Conservation (phyloP, 2,329 filamentous ascomycete genomes). For the Kalmusia sp. region DNA sequence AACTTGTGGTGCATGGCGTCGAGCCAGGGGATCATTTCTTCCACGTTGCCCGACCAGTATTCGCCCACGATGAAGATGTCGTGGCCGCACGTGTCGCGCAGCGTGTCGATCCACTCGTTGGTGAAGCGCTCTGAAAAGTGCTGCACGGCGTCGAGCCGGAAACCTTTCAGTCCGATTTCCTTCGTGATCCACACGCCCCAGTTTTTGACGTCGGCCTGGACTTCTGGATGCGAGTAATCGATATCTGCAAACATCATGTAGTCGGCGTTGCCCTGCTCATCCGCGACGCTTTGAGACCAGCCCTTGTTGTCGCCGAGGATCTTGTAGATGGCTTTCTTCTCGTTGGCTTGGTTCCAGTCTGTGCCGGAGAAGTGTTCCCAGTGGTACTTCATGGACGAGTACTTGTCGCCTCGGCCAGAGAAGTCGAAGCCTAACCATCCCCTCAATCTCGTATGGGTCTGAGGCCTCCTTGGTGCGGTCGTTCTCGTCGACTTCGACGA, state of each 20-base stretch:
- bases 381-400: conserved; percentile 69
- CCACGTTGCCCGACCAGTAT: conserved; percentile 69
- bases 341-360: conserved; percentile 67
- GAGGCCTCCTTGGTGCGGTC: conserved; percentile 64
- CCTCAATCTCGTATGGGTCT: conserved; percentile 67
- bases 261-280: conserved; percentile 70
- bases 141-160: conserved; percentile 75
- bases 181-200: conserved; percentile 74
- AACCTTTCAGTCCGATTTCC: conserved; percentile 67
- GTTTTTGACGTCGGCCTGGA: conserved; percentile 65
- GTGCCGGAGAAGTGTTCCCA: conserved; percentile 73
- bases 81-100: conserved; percentile 57
- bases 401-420: conserved; percentile 64
- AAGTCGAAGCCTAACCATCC: conserved; percentile 74
- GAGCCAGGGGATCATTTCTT: conserved; percentile 64
- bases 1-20: conserved; percentile 63
- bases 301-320: conserved; percentile 68
- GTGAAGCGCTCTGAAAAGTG: conserved; percentile 75
- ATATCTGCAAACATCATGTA: conserved; percentile 78
- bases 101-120: conserved; percentile 65
- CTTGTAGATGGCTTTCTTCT: conserved; percentile 69
- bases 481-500: conserved; percentile 67
- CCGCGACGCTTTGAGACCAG: conserved; percentile 69
- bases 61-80: conserved; percentile 72
- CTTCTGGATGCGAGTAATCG: conserved; percentile 66